Evolutionary conservation across 2,329 filamentous ascomycete species (phyloP), one percentile per base, ranked within the genome.

Genomic region (Dothideomycetes sp.): DNA sequence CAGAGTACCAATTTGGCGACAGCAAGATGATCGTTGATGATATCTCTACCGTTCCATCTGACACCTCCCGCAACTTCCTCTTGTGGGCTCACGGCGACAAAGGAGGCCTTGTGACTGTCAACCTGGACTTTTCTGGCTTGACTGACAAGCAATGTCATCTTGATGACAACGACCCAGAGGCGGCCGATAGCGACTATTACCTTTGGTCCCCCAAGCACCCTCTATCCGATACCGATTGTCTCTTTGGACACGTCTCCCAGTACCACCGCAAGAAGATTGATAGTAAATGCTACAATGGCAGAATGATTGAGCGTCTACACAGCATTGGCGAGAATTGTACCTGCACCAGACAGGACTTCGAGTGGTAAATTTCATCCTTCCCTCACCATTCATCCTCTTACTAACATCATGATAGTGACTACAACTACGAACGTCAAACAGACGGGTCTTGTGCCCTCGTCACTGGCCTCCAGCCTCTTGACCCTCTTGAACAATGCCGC

Each of bases 181-280:
- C 70, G 11, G 67, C 68, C 3, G 66, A 61, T 15, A 63, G 67
- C 44, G 84, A 96, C 61, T 98, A 95, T 61, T 75, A 83, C 45
- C 64, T 93, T 4, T 98, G 89, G 89, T 77, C 76, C 35, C 89
- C 91, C 3, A 78, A 77, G 52, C 91, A 96, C 58, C 91, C 91
- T 3, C 65, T 80, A 44, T 74, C 83, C 48, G 65, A 82, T 7
- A 70, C 86, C 47, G 77, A 87, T 49, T 98, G 91, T 60, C 70
- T 98, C 2, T 98, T 98, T 54, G 91, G 91, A 1, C 93, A 96
- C 57, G 74, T 84, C 42, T 79, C 88, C 19, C 75, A 84, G 54
- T 98, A 95, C 54, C 76, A 94, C 53, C 84, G 91, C 57, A 98
- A 96, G 73, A 88, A 83, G 61, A 62, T 70, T n/a, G 77, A 79